Base-by-base conservation (phyloP, 225 moss, liverwort and hornwort genomes). In the Sphagnum contortum region DNA sequence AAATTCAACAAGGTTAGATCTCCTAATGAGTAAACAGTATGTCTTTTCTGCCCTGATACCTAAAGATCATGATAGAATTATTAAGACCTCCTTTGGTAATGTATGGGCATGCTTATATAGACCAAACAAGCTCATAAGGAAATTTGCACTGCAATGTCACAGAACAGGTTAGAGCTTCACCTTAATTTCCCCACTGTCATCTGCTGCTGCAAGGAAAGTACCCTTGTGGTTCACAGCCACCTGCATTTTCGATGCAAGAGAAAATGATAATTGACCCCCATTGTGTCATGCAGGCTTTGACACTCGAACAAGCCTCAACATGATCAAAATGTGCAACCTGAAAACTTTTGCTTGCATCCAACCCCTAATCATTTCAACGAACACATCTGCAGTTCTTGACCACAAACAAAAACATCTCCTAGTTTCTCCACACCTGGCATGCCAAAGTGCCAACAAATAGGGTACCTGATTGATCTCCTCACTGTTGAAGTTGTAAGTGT, bases 391-490 rank as follows among this genome's bases (percentile, higher is more conserved):
- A 12, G 12, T 63, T 63, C 10, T 5, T 46, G 53, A 11, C 57
- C 57, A 57, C 2, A 11, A 57, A 6, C 2, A 57, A 58, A 13
- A 13, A 58, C 29, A 29, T 29, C 29, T 29, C 29, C 29, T 29
- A 29, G 29, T 29, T 29, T 29, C 29, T 29, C 29, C 29, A 29
- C 29, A 1, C 29, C 29, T 29, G 29, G 29, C 29, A 29, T 29
- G 29, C 1, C 29, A 29, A 29, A 29, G 29, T 29, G 29, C 29
- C 29, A 29, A 29, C 29, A 29, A 29, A 29, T 48, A 5, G 52
- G 52, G 69, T 55, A 85, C 84, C 81, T 85, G 81, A 72, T 81
- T 81, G 53, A 85, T 85, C 72, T 81, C 84, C 48, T 85, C 84
- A 57, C 48, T 11, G 68, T 81, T 85, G 49, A 81, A 85, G n/a